Evolutionary conservation across 139 green algal species (phyloP).

Genomic region (Diplosphaera chodatii): DNA sequence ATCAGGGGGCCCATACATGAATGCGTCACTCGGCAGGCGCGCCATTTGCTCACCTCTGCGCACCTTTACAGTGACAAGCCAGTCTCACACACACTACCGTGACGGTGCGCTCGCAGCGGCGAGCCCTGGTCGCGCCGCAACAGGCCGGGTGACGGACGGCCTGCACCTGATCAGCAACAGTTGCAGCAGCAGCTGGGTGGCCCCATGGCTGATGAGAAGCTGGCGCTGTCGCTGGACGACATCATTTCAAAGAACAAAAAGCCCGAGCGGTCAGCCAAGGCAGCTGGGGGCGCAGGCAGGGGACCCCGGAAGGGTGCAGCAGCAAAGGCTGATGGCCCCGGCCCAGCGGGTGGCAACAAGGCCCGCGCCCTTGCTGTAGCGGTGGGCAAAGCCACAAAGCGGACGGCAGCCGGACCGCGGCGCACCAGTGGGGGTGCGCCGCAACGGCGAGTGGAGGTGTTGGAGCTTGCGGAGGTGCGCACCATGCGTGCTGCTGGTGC

Average conservation of each 20-base stretch:
- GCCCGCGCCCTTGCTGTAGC: neutral
- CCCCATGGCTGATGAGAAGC: neutral
- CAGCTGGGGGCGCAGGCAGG: too few relatives aligned
- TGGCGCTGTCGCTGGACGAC: neutral
- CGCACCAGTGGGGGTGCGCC: neutral
- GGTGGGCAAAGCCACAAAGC: neutral
- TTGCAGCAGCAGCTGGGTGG: neutral
- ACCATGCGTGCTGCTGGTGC: too few relatives aligned
- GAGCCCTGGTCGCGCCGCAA: too few relatives aligned
- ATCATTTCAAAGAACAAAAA: slow-evolving; percentile 1
- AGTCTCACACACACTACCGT: too few relatives aligned
- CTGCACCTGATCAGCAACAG: neutral
- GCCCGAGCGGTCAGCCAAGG: neutral
- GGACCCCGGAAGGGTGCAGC: neutral
- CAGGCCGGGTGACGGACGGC: too few relatives aligned
- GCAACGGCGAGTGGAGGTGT: neutral
- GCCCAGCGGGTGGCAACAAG: neutral
- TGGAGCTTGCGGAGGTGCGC: neutral
- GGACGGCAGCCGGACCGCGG: too few relatives aligned
- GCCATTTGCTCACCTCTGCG: too few relatives aligned
- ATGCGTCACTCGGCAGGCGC: too few relatives aligned
- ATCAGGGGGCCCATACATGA: too few relatives aligned
- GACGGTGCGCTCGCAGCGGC: too few relatives aligned
- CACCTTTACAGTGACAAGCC: too few relatives aligned
- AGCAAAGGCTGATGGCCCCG: neutral